phyloP scores from a whole-genome alignment of 2,329 filamentous ascomycete species.

The Emmonsiellopsis sp. region DNA sequence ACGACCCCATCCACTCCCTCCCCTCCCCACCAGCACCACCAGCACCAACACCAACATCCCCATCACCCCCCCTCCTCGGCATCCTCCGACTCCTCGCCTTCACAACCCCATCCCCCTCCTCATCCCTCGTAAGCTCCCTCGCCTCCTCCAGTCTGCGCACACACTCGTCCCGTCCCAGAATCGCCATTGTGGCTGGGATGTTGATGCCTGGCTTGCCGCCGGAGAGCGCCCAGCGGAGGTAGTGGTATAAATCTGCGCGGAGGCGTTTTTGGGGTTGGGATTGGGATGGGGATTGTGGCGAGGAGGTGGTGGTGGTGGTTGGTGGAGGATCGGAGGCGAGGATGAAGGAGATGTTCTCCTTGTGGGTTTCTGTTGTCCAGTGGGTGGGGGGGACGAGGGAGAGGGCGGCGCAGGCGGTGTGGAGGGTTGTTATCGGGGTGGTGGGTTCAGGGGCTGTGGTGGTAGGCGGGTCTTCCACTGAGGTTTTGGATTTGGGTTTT shows the following conservation, averaged over 20 bases:
- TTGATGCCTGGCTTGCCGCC: conserved; percentile 46
- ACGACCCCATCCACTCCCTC: conserved; percentile 10
- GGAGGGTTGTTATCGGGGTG: conserved; percentile 30
- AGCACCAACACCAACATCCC: background rate
- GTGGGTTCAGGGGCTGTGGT: conserved; percentile 8
- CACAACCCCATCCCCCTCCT: conserved; percentile 16
- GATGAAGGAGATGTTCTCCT: conserved; percentile 26
- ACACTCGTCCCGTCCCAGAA: conserved; percentile 47
- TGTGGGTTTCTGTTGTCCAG: conserved; percentile 33
- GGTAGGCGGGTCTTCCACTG: conserved; percentile 9
- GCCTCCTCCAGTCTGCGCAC: conserved; percentile 37
- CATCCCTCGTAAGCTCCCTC: conserved; percentile 21
- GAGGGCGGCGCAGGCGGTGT: conserved; percentile 36
- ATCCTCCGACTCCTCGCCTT: background rate
- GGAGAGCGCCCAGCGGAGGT: conserved; percentile 48
- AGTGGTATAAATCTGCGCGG: conserved; percentile 44
- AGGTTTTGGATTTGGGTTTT: conserved; percentile 7
- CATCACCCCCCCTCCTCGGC: background rate
- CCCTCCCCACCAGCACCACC: background rate
- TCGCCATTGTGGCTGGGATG: conserved; percentile 44
- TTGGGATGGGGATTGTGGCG: conserved; percentile 9
- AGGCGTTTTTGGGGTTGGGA: conserved; percentile 28
- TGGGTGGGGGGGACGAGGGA: conserved; percentile 32
- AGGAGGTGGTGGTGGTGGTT: conserved; percentile 16
- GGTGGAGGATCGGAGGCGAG: conserved; percentile 14